Evolutionary conservation across 2,329 filamentous ascomycete species (phyloP).

Genomic region (Phialemonium atrogriseum): DNA sequence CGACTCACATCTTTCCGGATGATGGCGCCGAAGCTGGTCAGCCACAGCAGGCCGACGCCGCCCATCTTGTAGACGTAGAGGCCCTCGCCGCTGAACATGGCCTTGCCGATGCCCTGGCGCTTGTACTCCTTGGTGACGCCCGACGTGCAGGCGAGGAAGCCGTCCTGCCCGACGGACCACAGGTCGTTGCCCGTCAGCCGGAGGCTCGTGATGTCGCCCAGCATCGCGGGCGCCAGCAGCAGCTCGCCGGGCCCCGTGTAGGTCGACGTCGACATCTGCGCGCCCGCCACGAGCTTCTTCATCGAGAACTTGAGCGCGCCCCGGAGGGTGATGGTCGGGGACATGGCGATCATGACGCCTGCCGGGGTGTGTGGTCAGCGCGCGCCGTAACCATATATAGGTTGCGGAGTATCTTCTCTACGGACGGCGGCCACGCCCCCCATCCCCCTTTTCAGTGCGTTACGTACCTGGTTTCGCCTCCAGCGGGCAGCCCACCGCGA

Average conservation of each 20-base stretch:
- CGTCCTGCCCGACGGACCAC: slow-evolving; percentile 83
- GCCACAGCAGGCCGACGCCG: slow-evolving; percentile 76
- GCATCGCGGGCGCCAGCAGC: slow-evolving; percentile 66
- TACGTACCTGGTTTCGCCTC: slow-evolving; percentile 62
- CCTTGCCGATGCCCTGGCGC: slow-evolving; percentile 77
- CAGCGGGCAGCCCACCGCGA: slow-evolving; percentile 83
- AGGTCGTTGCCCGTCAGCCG: slow-evolving; percentile 61
- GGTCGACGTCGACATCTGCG: slow-evolving; percentile 68
- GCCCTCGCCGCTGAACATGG: slow-evolving; percentile 89
- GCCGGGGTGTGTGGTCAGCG: neutral
- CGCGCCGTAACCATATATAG: no score
- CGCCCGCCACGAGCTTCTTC: slow-evolving; percentile 83
- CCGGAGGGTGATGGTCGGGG: slow-evolving; percentile 73
- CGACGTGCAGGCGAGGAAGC: slow-evolving; percentile 77
- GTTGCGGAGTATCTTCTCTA: no score
- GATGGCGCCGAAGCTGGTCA: slow-evolving; percentile 90
- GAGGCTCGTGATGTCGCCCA: slow-evolving; percentile 82
- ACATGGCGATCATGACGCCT: slow-evolving; percentile 95
- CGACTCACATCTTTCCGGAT: slow-evolving; percentile 82
- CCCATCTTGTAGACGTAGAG: slow-evolving; percentile 82
- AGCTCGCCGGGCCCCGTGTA: slow-evolving; percentile 90
- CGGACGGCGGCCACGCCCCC: no score
- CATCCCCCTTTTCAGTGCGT: no score
- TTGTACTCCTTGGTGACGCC: slow-evolving; percentile 86
- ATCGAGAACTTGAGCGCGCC: slow-evolving; percentile 77